phyloP scores from a whole-genome alignment of 2,329 filamentous ascomycete genomes.

The Botrytis elliptica region DNA sequence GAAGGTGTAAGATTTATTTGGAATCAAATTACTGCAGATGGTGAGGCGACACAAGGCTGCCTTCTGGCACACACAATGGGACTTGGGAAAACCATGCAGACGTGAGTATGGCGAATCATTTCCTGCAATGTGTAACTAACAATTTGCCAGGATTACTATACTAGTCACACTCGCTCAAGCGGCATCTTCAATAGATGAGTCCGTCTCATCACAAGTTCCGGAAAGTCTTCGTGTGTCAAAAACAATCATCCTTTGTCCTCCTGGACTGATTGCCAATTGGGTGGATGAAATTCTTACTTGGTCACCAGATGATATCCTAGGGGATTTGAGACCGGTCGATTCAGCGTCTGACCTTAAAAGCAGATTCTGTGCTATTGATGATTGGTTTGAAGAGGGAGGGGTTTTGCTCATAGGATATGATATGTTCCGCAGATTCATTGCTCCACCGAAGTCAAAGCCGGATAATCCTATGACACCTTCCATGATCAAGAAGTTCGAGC shows the following conservation, averaged over 20 bases:
- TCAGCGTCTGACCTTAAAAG: slow-evolving; percentile 39
- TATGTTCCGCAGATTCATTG: slow-evolving; percentile 56
- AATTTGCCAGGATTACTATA: slow-evolving; percentile 61
- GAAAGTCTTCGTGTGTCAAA: slow-evolving; percentile 58
- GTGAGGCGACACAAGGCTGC: slow-evolving; percentile 65
- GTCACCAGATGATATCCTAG: slow-evolving; percentile 57
- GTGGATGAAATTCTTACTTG: slow-evolving; percentile 71
- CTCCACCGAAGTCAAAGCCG: slow-evolving; percentile 40
- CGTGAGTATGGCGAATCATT: slow-evolving; percentile 45
- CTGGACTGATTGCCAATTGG: slow-evolving; percentile 79
- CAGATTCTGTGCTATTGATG: slow-evolving; percentile 48
- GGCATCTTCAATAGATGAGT: slow-evolving; percentile 55
- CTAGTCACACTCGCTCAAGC: slow-evolving; percentile 71
- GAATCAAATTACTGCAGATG: slow-evolving; percentile 64
- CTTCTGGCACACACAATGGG: slow-evolving; percentile 90
- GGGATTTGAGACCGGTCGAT: slow-evolving; percentile 56
- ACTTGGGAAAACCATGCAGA: slow-evolving; percentile 88
- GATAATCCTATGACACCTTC: background rate
- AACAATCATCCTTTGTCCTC: slow-evolving; percentile 73
- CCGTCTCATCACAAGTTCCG: slow-evolving; percentile 66
- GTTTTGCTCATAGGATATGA: slow-evolving; percentile 75
- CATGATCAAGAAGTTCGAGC: background rate
- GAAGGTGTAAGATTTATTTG: slow-evolving; percentile 84
- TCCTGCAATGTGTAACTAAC: slow-evolving; percentile 21
- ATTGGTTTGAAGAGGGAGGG: slow-evolving; percentile 67